phyloP scores from a whole-genome alignment of 1,284 basidiomycete species.

The Filobasidium uniguttulatum region DNA sequence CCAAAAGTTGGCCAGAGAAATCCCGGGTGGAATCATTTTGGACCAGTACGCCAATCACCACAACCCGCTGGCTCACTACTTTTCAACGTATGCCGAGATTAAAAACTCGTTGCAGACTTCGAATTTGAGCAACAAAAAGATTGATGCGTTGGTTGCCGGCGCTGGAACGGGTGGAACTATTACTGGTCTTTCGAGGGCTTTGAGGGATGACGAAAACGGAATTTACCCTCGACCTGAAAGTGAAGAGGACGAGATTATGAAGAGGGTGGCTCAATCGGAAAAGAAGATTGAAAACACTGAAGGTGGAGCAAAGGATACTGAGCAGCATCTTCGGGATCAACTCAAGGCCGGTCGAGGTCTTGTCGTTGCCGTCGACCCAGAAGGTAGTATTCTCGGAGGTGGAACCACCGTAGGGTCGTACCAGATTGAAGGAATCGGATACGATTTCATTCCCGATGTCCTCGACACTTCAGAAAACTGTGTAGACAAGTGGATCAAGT shows the following conservation, averaged over 20 bases:
- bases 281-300: no score
- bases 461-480: slow-evolving; percentile 30
- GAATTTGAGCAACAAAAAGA: slow-evolving; percentile 40
- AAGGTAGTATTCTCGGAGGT: slow-evolving; percentile 67
- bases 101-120: slow-evolving; percentile 42
- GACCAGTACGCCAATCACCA: slow-evolving; percentile 65
- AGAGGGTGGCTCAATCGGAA: slow-evolving; percentile 34
- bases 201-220: slow-evolving; percentile 46
- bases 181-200: slow-evolving; percentile 67
- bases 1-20: slow-evolving; percentile 57
- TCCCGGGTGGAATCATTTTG: slow-evolving; percentile 74
- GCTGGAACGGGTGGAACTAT: slow-evolving; percentile 93
- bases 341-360: slow-evolving; percentile 25
- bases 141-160: slow-evolving; percentile 73
- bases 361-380: slow-evolving; percentile 82
- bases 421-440: slow-evolving; percentile 86
- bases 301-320: background rate
- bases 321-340: background rate
- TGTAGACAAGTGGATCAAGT: slow-evolving; percentile 70
- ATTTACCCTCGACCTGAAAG: background rate
- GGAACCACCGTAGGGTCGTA: slow-evolving; percentile 54
- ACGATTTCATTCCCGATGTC: slow-evolving; percentile 79
- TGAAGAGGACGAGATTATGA: slow-evolving; percentile 2
- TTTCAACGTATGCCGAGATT: slow-evolving; percentile 78
- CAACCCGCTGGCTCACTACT: slow-evolving; percentile 81